Base-by-base conservation (phyloP, 2,329 filamentous ascomycete species). In the Beauveria sp. region DNA sequence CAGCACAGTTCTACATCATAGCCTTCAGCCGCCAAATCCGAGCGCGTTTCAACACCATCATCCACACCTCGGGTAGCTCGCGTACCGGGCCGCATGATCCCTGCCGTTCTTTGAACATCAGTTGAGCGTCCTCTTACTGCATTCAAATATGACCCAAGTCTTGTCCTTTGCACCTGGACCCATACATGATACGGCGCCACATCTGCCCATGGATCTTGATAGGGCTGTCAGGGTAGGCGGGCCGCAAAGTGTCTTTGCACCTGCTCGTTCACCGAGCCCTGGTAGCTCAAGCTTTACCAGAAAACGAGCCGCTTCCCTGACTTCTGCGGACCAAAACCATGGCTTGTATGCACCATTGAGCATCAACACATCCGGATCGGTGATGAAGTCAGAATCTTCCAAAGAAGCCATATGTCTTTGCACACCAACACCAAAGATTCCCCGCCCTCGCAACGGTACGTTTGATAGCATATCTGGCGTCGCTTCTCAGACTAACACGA, bases 381-480 rank as follows among this genome's bases (percentile, higher is more conserved):
- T 63, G 34, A 67, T 69, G 67, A 67, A 67, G 57, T 66, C 66
- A 44, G 71, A 73, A 48, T 66, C 64, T n/a, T 63, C 69, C 40
- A 68, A 73, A 57, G 79, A 82, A 52, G 68, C 77, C 52, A 79
- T 84, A 40, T 85, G 83, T 70, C 75, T 84, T 63, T 85, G 83
- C 67, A 78, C 80, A 14, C 80, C 80, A 50, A 76, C 78, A 20
- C 81, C 81, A 5, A 85, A 84, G 68, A 79, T 85, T 52, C 83
- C 82, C 3, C 76, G 83, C 61, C 83, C 83, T 59, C 76, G 82
- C 52, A 85, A 85, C 68, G 82, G 83, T 85, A 73, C 74, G 82
- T 75, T 48, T 61, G 24, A 44, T 18, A n/a, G 57, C 40, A 63
- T 5, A 26, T 55, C 24, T 12, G 9, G 5, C 8, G 6, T 55